These are phyloP conservation scores for Ramalina peruviana DNA, from an alignment of 495 filamentous ascomycete genomes.

Conservation along the genomic window DNA sequence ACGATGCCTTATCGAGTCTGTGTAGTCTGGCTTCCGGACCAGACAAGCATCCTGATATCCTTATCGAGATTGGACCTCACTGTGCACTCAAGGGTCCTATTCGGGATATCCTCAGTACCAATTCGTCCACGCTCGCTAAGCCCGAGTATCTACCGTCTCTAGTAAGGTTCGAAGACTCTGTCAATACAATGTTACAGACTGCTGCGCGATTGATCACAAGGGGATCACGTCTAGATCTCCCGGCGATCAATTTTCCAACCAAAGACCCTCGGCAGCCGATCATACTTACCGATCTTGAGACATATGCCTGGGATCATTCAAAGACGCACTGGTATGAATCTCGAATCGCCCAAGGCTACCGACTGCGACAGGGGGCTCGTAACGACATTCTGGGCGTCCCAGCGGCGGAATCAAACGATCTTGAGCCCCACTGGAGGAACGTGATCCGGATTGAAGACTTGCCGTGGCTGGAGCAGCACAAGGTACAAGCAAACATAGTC, in stretches of 20 bases:
- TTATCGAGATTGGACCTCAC: constrained; percentile 41
- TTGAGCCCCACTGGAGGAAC: constrained; percentile 9
- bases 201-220: constrained; percentile 10
- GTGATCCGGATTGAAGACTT: constrained; percentile 11
- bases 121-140: neutral
- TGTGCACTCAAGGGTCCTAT: constrained; percentile 30
- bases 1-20: constrained; percentile 8
- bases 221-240: neutral
- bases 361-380: constrained; percentile 14
- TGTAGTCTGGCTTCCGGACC: neutral
- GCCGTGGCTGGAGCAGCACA: constrained; percentile 18
- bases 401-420: constrained; percentile 10
- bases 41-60: constrained; percentile 13
- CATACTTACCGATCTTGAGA: neutral
- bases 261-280: neutral
- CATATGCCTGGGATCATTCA: constrained; percentile 13
- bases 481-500: neutral
- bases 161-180: neutral
- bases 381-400: constrained; percentile 24
- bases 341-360: constrained; percentile 9
- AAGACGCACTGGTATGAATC: constrained; percentile 17
- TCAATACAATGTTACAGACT: neutral
- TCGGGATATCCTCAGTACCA: constrained; percentile 19
- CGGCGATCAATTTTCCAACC: neutral
- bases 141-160: neutral